phyloP scores from a whole-genome alignment of 257 asterid species.

The Solanum rostratum region DNA sequence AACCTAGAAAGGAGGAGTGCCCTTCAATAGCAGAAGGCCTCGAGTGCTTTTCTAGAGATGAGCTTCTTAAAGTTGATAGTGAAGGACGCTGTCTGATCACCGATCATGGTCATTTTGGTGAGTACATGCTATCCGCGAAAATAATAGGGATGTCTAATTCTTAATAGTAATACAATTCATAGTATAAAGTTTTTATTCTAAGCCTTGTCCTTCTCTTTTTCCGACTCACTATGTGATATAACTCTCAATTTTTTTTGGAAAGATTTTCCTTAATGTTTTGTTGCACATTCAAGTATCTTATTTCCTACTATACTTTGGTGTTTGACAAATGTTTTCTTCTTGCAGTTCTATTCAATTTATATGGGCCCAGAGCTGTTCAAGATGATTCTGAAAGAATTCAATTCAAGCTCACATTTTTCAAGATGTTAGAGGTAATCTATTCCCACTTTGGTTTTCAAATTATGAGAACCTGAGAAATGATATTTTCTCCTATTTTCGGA shows the following conservation, averaged over 20 bases:
- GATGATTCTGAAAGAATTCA: conserved; percentile 71
- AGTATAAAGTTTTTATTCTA: background rate
- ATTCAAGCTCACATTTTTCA: conserved; percentile 60
- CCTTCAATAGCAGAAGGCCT: conserved; percentile 36
- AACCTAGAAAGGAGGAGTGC: conserved; percentile 32
- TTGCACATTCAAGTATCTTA: background rate
- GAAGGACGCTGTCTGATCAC: conserved; percentile 96
- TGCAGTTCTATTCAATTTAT: conserved; percentile 88
- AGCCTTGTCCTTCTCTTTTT: background rate
- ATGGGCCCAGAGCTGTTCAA: conserved; percentile 80
- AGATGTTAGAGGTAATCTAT: conserved; percentile 56
- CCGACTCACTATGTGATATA: background rate
- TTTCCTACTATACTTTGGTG: background rate
- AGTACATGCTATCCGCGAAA: conserved; percentile 10
- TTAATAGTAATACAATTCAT: background rate
- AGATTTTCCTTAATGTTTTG: background rate
- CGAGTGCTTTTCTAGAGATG: conserved; percentile 52
- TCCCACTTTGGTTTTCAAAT: background rate
- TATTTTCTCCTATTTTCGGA: background rate
- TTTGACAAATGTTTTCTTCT: background rate
- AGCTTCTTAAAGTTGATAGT: conserved; percentile 67
- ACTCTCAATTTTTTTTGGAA: background rate
- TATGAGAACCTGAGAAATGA: background rate
- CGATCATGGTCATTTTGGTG: conserved; percentile 86
- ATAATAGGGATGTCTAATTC: background rate